Evolutionary conservation across 768 basidiomycete genomes (phyloP), one percentile per base, ranked within the genome.

Genomic region (Amanita molliuscula): DNA sequence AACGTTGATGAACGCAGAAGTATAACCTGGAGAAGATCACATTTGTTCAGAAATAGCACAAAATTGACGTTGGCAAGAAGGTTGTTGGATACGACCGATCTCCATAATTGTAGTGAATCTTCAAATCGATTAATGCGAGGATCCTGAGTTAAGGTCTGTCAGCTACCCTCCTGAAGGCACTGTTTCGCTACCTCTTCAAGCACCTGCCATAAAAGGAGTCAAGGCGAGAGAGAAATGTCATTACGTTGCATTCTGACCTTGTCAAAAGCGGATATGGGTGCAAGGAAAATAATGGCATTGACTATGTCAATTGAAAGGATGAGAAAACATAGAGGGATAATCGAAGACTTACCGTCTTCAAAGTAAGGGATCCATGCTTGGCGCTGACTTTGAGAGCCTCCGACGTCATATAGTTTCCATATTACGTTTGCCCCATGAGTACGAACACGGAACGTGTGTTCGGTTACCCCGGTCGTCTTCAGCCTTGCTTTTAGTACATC

Each of bases 341-440:
- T n/a, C 3, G 9, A 11, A 10, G 21, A 21, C 75, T 58, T 56
- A 88, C 87, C 84, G 62, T 88, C 82, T 57, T 89, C 84, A 55
- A 92, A 91, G 65, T 88, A 92, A 4, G 89, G 88, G 10, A 85
- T 85, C 88, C 88, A 92, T 1, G 87, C 86, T 53, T 85, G 82
- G 48, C 89, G 78, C 64, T 89, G 87, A 60, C 81, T 83, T 51
- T 82, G 76, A 26, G 87, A 76, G 18, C 88, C 88, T 49, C 88
- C 88, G 13, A 91, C 88, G 60, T 91, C 88, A 62, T 88, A 90
- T 45, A 91, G 82, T 53, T 79, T 81, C 88, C 88, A 91, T 56
- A 82, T 76, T 2, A 79, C 72, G 23, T 41, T 25, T 10, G 75
- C 79, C 52, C 73, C 74, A 26, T 78, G 76, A 25, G 75, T 71